Evolutionary conservation across 2,329 filamentous ascomycete genomes (phyloP).

Genomic region (Biscogniauxia mediterranea): DNA sequence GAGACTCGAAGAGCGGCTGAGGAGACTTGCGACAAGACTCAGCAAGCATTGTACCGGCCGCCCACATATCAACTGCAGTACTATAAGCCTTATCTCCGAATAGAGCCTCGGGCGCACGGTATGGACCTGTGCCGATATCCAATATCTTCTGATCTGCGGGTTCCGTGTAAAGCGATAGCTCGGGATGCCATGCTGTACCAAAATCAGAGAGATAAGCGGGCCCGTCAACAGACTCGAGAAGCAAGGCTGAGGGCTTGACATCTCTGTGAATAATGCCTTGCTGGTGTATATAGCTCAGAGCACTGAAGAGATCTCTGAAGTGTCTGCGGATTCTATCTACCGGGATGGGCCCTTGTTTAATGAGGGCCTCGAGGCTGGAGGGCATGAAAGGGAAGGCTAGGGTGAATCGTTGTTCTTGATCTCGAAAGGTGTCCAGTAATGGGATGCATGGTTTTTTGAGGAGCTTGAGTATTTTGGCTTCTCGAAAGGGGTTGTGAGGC

Average conservation of each 20-base stretch:
- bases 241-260: slow-evolving; percentile 86
- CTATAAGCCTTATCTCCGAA: slow-evolving; percentile 79
- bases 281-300: slow-evolving; percentile 68
- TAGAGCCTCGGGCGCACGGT: slow-evolving; percentile 84
- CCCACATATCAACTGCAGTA: slow-evolving; percentile 82
- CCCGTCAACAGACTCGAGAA: slow-evolving; percentile 65
- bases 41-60: slow-evolving; percentile 77
- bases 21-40: slow-evolving; percentile 62
- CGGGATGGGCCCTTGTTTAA: slow-evolving; percentile 48
- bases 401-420: slow-evolving; percentile 69
- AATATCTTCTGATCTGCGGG: slow-evolving; percentile 70
- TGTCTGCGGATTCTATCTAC: slow-evolving; percentile 37
- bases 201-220: slow-evolving; percentile 86
- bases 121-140: slow-evolving; percentile 90
- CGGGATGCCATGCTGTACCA: slow-evolving; percentile 81
- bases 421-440: slow-evolving; percentile 71
- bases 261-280: slow-evolving; percentile 87
- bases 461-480: slow-evolving; percentile 69
- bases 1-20: slow-evolving; percentile 76
- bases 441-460: slow-evolving; percentile 60
- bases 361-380: slow-evolving; percentile 66
- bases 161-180: slow-evolving; percentile 59
- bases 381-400: slow-evolving; percentile 84
- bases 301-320: slow-evolving; percentile 68
- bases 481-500: slow-evolving; percentile 79